Percentiles rank a stretch among this genome's conserved stretches.
Evolutionary conservation across 495 filamentous ascomycete species (phyloP).

Genomic region (Neurospora hispaniola): DNA sequence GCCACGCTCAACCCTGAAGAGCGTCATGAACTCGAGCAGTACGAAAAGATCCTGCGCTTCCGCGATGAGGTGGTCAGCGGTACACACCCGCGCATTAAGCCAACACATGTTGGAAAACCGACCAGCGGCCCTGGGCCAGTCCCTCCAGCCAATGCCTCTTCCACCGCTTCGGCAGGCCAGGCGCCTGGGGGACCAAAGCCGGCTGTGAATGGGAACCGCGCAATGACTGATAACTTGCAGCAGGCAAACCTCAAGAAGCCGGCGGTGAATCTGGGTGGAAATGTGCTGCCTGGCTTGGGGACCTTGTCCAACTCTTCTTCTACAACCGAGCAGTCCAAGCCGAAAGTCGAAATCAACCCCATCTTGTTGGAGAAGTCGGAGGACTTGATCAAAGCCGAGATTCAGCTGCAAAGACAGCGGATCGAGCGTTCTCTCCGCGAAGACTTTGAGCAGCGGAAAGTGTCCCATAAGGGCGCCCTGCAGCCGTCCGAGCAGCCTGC

Average conservation of each 20-base stretch:
- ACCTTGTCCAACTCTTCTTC: conserved; percentile 9
- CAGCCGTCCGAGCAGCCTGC: conserved; percentile 52
- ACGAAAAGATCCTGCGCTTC: conserved; percentile 27
- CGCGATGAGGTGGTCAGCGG: conserved; percentile 24
- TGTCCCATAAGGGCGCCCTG: conserved; percentile 38
- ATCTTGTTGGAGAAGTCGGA: conserved; percentile 78
- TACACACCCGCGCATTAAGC: conserved; percentile 29
- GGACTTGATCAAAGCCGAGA: conserved; percentile 69
- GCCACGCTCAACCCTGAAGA: conserved; percentile 16
- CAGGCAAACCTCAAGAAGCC: conserved; percentile 26
- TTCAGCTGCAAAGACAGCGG: conserved; percentile 66
- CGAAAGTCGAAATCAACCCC: conserved; percentile 54
- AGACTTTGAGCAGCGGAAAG: conserved; percentile 57
- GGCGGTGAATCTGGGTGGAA: conserved; percentile 12
- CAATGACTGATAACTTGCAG: conserved; percentile 25
- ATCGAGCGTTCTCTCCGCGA: conserved; percentile 69
- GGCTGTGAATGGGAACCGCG: conserved; percentile 19
- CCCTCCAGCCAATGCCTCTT: conserved; percentile 12
- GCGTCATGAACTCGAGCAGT: conserved; percentile 18
- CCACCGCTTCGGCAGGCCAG: conserved; percentile 18
- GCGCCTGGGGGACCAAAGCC: conserved; percentile 10
- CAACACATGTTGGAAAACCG: conserved; percentile 41
- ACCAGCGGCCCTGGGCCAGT: conserved; percentile 12
- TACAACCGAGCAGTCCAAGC: conserved; percentile 15
- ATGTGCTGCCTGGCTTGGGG: conserved; percentile 20